Base-by-base conservation (phyloP, 1,139 yeast species). In the Taphrina confusa region DNA sequence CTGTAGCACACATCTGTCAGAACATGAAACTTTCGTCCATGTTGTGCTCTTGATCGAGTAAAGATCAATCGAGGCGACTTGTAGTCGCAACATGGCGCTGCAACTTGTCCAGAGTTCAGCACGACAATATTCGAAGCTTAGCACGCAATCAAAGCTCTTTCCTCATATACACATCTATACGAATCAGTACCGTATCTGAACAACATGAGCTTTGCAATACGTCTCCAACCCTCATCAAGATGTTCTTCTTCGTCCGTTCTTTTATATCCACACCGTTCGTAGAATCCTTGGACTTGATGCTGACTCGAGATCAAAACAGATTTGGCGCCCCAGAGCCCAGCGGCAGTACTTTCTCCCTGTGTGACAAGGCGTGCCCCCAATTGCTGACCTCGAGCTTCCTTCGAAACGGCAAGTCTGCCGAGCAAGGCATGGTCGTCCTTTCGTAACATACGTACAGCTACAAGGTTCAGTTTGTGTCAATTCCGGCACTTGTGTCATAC, bases 141-240 rank as follows among this genome's bases (percentile, higher is more conserved):
- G n/a, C n/a, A n/a, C n/a, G n/a, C n/a, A 33, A 6, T 12, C n/a
- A 37, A 9, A 37, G n/a, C 8, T 37, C 42, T 18, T 18, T 37
- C n/a, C 42, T 37, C 42, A 37, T 37, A 14, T 37, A 37, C 8
- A 37, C 25, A 18, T 37, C 42, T 37, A 3, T 18, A 14, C 25
- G 1, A 18, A 18, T n/a, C n/a, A n/a, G n/a, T n/a, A n/a, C n/a
- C n/a, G n/a, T n/a, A n/a, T n/a, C n/a, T n/a, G n/a, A n/a, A n/a
- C n/a, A n/a, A n/a, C n/a, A n/a, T n/a, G n/a, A 36, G 14, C 9
- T 14, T 6, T 36, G 40, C 11, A 11, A 11, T 14, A 45, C 50
- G 50, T 28, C 37, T 27, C 58, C 58, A 54, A 20, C 51, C 58
- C n/a, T 54, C 58, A 36, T 54, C 58, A 12, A 33, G 34, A 18